Evolutionary conservation across 768 basidiomycete species (phyloP).

Genomic region (Tylopilus rubrobrunneus): DNA sequence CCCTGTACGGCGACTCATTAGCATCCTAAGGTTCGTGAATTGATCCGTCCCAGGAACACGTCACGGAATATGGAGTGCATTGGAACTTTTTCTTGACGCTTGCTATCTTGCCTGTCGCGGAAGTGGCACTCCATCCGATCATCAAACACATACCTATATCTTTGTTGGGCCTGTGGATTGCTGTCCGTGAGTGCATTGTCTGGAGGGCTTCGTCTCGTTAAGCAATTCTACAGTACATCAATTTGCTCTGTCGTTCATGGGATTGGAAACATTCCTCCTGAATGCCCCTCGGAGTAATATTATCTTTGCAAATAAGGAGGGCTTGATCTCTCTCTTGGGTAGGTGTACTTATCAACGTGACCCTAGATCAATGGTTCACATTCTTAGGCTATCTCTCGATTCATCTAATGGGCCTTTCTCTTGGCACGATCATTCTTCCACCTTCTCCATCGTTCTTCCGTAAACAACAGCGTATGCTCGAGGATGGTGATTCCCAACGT

Average conservation of each 20-base stretch:
- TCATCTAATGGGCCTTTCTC: constrained; percentile 79
- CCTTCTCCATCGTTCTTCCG: constrained; percentile 73
- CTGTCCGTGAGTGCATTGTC: constrained; percentile 42
- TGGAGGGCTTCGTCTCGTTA: not conserved
- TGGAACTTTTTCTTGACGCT: constrained; percentile 99
- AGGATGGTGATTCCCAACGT: constrained; percentile 5
- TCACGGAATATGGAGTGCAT: constrained; percentile 92
- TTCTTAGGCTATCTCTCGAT: constrained; percentile 80
- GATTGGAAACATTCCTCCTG: constrained; percentile 63
- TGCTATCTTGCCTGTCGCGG: constrained; percentile 70
- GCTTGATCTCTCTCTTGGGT: constrained; percentile 78
- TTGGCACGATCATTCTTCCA: constrained; percentile 78
- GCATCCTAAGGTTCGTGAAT: not conserved
- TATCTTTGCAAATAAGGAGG: constrained; percentile 87
- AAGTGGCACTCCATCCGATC: constrained; percentile 66
- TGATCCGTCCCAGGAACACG: constrained; percentile 67
- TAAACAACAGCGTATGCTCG: constrained; percentile 35
- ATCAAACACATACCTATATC: constrained; percentile 56
- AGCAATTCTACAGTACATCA: constrained; percentile 61
- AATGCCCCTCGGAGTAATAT: constrained; percentile 57
- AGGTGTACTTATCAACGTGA: constrained; percentile 2
- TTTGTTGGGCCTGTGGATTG: constrained; percentile 57
- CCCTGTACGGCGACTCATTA: constrained; percentile 56
- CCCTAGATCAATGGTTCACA: constrained; percentile 1
- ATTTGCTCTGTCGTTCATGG: constrained; percentile 48